Evolutionary conservation across 495 filamentous ascomycete species (phyloP), one percentile per base, ranked within the genome.

Genomic region (Pseudevernia furfuracea): DNA sequence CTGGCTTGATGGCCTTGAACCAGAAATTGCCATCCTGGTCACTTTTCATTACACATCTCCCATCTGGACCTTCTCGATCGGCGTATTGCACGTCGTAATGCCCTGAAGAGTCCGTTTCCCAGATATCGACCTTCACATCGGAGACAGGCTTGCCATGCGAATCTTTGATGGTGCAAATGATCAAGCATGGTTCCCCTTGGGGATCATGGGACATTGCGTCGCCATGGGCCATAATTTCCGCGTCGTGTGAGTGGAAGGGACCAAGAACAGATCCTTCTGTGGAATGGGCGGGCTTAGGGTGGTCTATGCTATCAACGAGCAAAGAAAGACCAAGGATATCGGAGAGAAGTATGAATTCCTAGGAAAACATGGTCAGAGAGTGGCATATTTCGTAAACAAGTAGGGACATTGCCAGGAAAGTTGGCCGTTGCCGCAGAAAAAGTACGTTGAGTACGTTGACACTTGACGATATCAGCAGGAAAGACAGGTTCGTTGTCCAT

Each of bases 341-440:
- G 60, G 89, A 94, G 68, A 96, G 90, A 60, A 96, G 88, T 75
- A 96, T 96, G 80, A 90, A 96, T 81, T 97, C 92, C 84, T 93
- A 58, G 23, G 9, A 59, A n/a, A 19, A 17, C 32, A 43, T 28
- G 21, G 36, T 61, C 19, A 58, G 58, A 6, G 1, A 19, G 28
- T 32, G 49, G 49, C 49, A 6, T 32, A 17, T 19, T 57, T 59
- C 36, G 52, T 21, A 10, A 19, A 10, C 15, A 55, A 34, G 52
- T 30, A 55, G 34, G 52, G 6, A 61, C 39, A 61, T 19, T 60
- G n/a, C 36, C 25, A 61, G 32, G 14, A 21, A 32, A 30, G 7
- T 5, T 23, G 3, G 43, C 43, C 3, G 43, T 30, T 15, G 23
- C 23, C 4, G 4, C 4, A n/a, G 3, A 11, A 5, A 46, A n/a